These are phyloP conservation scores for Odonthalia washingtoniensis DNA, from an alignment of 31 red algal species.

Conservation along the genomic window DNA sequence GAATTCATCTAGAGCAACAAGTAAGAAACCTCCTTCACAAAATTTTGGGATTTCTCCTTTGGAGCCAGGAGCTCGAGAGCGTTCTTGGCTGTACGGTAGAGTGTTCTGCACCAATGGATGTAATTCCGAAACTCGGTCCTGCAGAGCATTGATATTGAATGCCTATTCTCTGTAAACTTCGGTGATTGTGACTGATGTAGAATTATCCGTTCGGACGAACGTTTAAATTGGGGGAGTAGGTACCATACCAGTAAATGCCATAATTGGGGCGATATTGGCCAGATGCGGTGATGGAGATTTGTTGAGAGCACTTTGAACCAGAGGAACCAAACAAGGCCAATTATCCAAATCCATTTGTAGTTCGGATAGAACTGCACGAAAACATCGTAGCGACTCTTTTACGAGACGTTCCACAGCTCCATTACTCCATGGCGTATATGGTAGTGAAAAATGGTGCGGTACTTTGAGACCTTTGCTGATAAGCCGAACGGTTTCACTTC, in stretches of 20 bases:
- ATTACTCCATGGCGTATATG: not conserved
- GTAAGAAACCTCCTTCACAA: not conserved
- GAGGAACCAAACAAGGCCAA: too few species aligned
- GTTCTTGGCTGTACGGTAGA: slow-evolving; percentile 9
- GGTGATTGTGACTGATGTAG: slow-evolving; percentile 9
- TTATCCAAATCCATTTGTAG: too few species aligned
- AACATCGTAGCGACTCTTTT: not conserved
- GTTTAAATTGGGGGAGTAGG: not conserved
- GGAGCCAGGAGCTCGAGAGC: not conserved
- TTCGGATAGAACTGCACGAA: too few species aligned
- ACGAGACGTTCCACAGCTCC: slow-evolving; percentile 1
- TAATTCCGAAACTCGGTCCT: not conserved
- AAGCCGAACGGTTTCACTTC: not conserved
- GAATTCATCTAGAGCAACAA: slow-evolving; percentile 5
- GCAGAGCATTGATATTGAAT: slow-evolving; percentile 1
- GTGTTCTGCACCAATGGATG: slow-evolving; percentile 5
- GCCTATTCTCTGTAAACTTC: not conserved
- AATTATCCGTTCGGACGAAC: not conserved
- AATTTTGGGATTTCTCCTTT: not conserved
- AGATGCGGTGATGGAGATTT: not conserved
- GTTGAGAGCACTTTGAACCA: too few species aligned
- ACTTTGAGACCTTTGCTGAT: not conserved
- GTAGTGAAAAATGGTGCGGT: not conserved
- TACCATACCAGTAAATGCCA: not conserved
- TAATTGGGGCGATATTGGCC: not conserved